Conservation (phyloP, 805 yeast genomes). For the Jamesozyma hellenica region DNA sequence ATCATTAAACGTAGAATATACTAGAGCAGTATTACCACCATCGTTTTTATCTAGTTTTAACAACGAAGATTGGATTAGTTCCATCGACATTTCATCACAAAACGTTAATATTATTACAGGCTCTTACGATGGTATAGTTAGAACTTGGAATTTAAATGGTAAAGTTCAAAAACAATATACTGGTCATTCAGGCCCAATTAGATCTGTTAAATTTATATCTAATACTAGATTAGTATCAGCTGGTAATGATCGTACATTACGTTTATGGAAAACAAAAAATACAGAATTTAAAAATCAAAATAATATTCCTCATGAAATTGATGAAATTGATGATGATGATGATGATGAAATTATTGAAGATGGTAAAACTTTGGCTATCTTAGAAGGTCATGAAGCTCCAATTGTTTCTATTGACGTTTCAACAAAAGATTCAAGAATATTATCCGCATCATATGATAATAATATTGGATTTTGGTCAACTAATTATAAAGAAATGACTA, state of each 20-base stretch:
- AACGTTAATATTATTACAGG: constrained; percentile 63
- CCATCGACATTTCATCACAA: constrained; percentile 34
- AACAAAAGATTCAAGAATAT: constrained; percentile 43
- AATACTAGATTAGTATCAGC: constrained; percentile 70
- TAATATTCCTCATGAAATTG: no score
- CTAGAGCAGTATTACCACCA: constrained; percentile 92
- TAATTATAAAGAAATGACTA: constrained; percentile 70
- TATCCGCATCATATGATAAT: constrained; percentile 79
- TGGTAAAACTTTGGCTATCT: constrained; percentile 71
- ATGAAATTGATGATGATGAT: constrained; percentile 27
- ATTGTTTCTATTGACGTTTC: constrained; percentile 68
- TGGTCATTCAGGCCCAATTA: constrained; percentile 85
- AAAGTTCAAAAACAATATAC: constrained; percentile 66
- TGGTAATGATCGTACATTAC: constrained; percentile 80
- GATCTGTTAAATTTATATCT: constrained; percentile 70
- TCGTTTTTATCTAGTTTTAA: constrained; percentile 76
- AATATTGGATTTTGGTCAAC: constrained; percentile 85
- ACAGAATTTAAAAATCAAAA: constrained; percentile 7
- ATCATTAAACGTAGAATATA: constrained; percentile 72
- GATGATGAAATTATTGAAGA: constrained; percentile 44
- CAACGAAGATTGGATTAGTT: constrained; percentile 93
- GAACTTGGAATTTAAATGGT: constrained; percentile 80
- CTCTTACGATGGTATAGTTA: constrained; percentile 87
- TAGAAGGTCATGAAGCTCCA: constrained; percentile 85
- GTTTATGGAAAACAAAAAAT: constrained; percentile 72